Conservation (phyloP, 305 asterid genomes). For the Andrographis paniculata region DNA sequence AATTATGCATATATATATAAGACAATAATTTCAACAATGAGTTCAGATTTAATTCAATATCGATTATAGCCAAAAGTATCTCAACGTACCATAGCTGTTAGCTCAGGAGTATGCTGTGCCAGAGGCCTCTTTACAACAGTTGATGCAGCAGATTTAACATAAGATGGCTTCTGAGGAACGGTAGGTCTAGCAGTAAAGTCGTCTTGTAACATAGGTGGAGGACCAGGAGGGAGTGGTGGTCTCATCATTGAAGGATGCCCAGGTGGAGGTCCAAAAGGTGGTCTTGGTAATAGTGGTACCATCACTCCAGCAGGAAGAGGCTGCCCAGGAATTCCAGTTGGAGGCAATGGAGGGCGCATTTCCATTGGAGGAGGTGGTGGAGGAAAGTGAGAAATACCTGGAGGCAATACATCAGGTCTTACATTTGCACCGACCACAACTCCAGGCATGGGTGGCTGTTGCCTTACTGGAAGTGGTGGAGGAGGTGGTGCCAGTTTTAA, state of each 20-base stretch:
- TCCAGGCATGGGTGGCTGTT: constrained; percentile 54
- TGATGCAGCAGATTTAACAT: constrained; percentile 91
- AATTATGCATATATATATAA: no score
- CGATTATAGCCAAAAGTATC: constrained; percentile 5
- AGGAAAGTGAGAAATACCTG: constrained; percentile 55
- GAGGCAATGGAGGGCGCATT: constrained; percentile 46
- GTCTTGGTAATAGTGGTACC: constrained; percentile 61
- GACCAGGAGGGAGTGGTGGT: constrained; percentile 99
- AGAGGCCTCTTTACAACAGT: constrained; percentile 98
- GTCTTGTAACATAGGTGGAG: constrained; percentile 73
- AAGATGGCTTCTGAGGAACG: constrained; percentile 79
- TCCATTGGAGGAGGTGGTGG: constrained; percentile 63
- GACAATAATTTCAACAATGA: no score
- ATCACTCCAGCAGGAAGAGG: constrained; percentile 65
- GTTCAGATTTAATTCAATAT: not conserved
- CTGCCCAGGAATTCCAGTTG: constrained; percentile 62
- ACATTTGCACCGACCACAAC: constrained; percentile 40
- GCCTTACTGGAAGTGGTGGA: constrained; percentile 61
- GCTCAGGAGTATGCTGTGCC: constrained; percentile 98
- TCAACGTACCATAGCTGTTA: constrained; percentile 84
- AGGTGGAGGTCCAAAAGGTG: constrained; percentile 75
- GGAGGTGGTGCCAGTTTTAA: constrained; percentile 69
- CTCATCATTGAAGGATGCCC: constrained; percentile 71
- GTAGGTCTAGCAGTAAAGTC: constrained; percentile 33
- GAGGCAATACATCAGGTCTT: constrained; percentile 60